Conservation (phyloP, 768 basidiomycete species). For the Atractiella rhizophila region DNA sequence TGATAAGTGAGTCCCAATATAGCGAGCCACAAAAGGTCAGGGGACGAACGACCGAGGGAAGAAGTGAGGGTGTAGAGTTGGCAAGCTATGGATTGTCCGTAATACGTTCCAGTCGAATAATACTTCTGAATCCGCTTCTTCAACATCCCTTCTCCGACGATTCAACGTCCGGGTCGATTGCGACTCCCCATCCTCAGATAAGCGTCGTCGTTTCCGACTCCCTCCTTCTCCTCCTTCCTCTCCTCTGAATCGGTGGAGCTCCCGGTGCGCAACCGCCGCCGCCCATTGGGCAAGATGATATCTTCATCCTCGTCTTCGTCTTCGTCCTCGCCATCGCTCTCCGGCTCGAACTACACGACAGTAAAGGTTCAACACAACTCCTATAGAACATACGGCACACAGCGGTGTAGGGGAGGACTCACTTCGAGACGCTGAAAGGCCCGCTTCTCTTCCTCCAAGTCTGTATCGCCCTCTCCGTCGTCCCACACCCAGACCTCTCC, state of each 20-base stretch:
- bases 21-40: conserved; percentile 81
- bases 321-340: conserved; percentile 17
- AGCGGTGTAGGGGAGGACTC: conserved; percentile 6
- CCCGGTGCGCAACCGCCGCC: conserved; percentile 26
- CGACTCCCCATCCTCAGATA: conserved; percentile 24
- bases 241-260: conserved; percentile 27
- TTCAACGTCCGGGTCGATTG: conserved; percentile 8
- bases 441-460: conserved; percentile 41
- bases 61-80: conserved; percentile 74
- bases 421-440: conserved; percentile 71
- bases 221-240: conserved; percentile 24
- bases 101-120: conserved; percentile 58
- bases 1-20: conserved; percentile 83
- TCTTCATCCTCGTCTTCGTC: conserved; percentile 18
- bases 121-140: conserved; percentile 52
- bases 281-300: conserved; percentile 19
- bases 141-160: conserved; percentile 32
- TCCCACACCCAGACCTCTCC: conserved; percentile 68
- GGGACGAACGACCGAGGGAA: conserved; percentile 70
- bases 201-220: conserved; percentile 34
- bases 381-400: conserved; percentile 13
- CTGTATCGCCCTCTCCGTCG: conserved; percentile 47
- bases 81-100: conserved; percentile 69
- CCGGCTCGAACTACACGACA: conserved; percentile 27
- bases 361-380: background rate